These are phyloP conservation scores for Salix viminalis DNA, from an alignment of 345 rosid species.

Conservation along the genomic window DNA sequence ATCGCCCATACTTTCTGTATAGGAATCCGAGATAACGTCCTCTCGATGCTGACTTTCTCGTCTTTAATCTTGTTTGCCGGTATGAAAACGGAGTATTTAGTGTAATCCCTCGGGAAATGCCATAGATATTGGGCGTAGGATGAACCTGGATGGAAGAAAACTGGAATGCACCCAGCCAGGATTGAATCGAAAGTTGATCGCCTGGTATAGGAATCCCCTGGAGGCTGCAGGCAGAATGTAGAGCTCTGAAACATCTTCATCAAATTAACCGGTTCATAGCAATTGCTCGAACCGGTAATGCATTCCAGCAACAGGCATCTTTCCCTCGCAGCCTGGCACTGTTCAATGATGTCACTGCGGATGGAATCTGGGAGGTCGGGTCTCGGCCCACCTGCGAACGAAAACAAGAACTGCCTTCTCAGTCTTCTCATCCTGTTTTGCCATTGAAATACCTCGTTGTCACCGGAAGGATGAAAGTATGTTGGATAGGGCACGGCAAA, in stretches of 20 bases:
- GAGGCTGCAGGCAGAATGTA: conserved; percentile 70
- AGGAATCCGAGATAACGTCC: conserved; percentile 37
- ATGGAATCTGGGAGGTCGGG: conserved; percentile 50
- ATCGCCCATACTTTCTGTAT: conserved; percentile 32
- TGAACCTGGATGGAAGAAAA: conserved; percentile 85
- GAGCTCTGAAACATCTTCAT: conserved; percentile 59
- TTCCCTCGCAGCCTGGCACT: conserved; percentile 53
- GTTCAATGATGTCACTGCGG: conserved; percentile 51
- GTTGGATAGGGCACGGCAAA: conserved; percentile 79
- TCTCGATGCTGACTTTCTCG: conserved; percentile 52
- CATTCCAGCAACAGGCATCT: conserved; percentile 51
- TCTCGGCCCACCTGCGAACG: conserved; percentile 62
- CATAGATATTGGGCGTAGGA: conserved; percentile 76
- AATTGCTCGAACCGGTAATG: neutral
- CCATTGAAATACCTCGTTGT: conserved; percentile 49
- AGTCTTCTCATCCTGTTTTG: conserved; percentile 48
- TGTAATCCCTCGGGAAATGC: conserved; percentile 65
- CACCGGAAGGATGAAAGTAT: conserved; percentile 68
- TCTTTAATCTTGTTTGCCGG: conserved; percentile 29
- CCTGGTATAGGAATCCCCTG: conserved; percentile 79
- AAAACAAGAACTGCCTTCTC: conserved; percentile 49
- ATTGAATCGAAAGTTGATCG: conserved; percentile 80
- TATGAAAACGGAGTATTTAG: conserved; percentile 59
- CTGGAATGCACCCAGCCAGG: conserved; percentile 78
- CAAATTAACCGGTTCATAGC: conserved; percentile 37